These are phyloP conservation scores for Postia placenta DNA, from an alignment of 768 basidiomycete species.

Conservation along the genomic window DNA sequence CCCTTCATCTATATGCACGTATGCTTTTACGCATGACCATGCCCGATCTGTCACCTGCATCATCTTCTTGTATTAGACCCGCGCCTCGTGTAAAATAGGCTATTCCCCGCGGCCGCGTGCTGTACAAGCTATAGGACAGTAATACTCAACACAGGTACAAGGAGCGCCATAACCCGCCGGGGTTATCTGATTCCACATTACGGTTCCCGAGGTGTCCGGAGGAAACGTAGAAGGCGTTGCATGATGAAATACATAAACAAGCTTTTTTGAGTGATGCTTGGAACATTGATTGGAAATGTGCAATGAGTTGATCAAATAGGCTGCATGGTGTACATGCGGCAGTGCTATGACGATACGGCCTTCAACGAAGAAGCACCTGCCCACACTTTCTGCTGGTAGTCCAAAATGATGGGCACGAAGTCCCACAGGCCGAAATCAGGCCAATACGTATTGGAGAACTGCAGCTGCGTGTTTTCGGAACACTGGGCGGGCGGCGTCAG, in stretches of 20 bases:
- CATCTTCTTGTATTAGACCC: not conserved
- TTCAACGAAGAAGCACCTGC: not conserved
- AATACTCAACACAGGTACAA: too few relatives aligned
- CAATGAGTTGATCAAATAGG: not conserved
- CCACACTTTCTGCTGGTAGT: slow-evolving; percentile 81
- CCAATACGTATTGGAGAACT: slow-evolving; percentile 85
- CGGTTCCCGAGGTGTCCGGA: too few relatives aligned
- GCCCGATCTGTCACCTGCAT: not conserved
- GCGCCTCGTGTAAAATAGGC: not conserved
- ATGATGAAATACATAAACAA: too few relatives aligned
- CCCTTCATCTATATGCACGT: not conserved
- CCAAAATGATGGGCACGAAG: slow-evolving; percentile 80
- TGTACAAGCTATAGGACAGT: too few relatives aligned
- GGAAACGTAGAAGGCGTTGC: too few relatives aligned
- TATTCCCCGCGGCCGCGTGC: not conserved
- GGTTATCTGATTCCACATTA: too few relatives aligned
- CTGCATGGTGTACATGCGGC: not conserved
- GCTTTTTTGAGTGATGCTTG: too few relatives aligned
- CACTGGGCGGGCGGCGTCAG: slow-evolving; percentile 44
- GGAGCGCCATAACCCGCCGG: too few relatives aligned
- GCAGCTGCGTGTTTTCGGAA: slow-evolving; percentile 78
- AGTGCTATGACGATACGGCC: not conserved
- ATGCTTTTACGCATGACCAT: too few relatives aligned
- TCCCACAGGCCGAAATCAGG: slow-evolving; percentile 88
- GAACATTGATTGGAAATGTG: not conserved